phyloP scores from a whole-genome alignment of 257 asterid species.

The Solanum pimpinellifolium region DNA sequence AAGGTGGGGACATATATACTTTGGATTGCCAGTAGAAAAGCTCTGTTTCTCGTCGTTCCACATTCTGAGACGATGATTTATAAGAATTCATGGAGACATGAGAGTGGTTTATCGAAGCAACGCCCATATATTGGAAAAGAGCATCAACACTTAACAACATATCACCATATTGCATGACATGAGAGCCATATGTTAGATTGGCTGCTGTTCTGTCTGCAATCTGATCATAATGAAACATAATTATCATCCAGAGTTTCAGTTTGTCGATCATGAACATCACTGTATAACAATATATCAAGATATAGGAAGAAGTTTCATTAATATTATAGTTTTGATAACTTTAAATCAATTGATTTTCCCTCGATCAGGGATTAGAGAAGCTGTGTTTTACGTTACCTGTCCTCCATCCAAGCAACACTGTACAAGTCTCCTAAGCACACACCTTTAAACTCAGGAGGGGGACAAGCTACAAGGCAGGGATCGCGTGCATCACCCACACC shows the following conservation, averaged over 20 bases:
- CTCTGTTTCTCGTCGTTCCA: conserved; percentile 82
- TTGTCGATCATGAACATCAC: not conserved
- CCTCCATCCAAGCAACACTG: conserved; percentile 98
- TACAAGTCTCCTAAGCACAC: conserved; percentile 62
- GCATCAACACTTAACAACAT: not conserved
- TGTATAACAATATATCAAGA: conserved; percentile 23
- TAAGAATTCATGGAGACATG: conserved; percentile 24
- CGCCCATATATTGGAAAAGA: not conserved
- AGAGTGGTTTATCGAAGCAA: not conserved
- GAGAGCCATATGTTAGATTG: not conserved
- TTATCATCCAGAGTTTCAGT: not conserved
- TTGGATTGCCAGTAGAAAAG: conserved; percentile 70
- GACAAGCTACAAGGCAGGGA: conserved; percentile 41
- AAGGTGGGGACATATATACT: conserved; percentile 15
- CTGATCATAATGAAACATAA: not conserved
- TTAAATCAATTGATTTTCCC: not conserved
- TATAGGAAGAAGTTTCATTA: not conserved
- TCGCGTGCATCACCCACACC: conserved; percentile 66
- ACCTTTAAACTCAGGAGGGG: not conserved
- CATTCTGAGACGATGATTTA: conserved; percentile 44
- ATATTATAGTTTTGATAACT: conserved; percentile 39
- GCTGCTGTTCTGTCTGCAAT: not conserved
- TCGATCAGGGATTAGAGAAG: not conserved
- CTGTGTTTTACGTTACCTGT: conserved; percentile 34
- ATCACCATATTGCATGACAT: not conserved